A percentile compares a stretch with the other conserved stretches of the same genome.
phyloP scores from a whole-genome alignment of 2,329 filamentous ascomycete species.

The Penicillium sp. region DNA sequence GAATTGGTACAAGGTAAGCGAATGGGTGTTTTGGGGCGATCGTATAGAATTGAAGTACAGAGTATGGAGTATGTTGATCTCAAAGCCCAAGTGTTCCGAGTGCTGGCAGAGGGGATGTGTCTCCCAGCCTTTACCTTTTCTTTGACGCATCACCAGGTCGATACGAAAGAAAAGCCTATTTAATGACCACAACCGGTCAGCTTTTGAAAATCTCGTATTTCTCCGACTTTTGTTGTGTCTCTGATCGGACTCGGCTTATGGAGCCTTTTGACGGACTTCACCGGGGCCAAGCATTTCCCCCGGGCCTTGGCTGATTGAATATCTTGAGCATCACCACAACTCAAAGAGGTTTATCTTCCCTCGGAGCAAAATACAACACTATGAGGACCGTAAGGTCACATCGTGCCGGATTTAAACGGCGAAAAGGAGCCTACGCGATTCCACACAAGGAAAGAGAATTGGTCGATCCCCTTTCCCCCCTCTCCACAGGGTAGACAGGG shows the following conservation, averaged over 20 bases:
- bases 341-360: neutral
- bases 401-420: neutral
- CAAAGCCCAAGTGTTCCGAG: too few relatives aligned
- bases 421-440: neutral
- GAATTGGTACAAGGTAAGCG: constrained; percentile 23
- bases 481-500: neutral
- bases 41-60: neutral
- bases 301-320: neutral
- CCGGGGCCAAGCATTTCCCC: neutral
- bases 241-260: neutral
- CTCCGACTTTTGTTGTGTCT: neutral
- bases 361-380: neutral
- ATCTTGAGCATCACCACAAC: neutral
- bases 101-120: neutral
- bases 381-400: neutral
- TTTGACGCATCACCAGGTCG: neutral
- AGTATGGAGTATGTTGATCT: neutral
- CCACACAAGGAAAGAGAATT: neutral
- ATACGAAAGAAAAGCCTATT: neutral
- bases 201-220: neutral
- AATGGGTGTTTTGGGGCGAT: constrained; percentile 12
- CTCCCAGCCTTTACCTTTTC: neutral
- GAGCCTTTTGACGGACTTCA: neutral
- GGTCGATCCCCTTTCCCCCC: constrained; percentile 1
- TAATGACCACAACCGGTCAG: too few relatives aligned